Evolutionary conservation across 2,329 filamentous ascomycete species (phyloP), one percentile per base, ranked within the genome.

Genomic region (Colletotrichum magnum): DNA sequence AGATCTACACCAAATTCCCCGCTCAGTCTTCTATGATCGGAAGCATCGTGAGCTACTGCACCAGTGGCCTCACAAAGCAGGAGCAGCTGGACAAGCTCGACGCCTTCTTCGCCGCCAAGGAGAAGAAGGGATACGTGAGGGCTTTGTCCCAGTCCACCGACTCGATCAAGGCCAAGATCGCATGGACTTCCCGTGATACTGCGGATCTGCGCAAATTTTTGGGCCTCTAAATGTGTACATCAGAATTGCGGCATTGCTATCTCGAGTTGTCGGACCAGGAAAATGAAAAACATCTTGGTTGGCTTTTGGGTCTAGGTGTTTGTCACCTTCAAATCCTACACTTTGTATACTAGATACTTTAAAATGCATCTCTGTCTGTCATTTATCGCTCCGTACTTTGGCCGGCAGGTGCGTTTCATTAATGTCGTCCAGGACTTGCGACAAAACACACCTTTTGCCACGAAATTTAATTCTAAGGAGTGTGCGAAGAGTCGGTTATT

Each of bases 121-220:
- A 93, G 78, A 97, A 92, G 70, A 97, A 86, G 80, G 89, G 94
- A 51, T 98, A 94, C 76, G 94, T 97, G 77, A 91, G 95, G 78
- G 91, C 93, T 57, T 85, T 98, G 67, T 94, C 94, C n/a, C 95
- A 98, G 85, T 95, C 92, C 79, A 87, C 92, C 74, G 95, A 98
- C 79, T 87, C 91, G 4, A 92, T 98, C 75, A 89, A 89, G 70
- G 94, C 94, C 64, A 98, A 97, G 89, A 87, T 92, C 74, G 88
- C 90, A 69, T 97, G 94, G 94, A 79, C 97, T 64, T 83, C 89
- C 79, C 89, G 94, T 68, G 95, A 97, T 80, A 85, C 87, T 51
- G 86, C 89, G 32, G 94, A 97, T 80, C 93, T 97, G 62, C 73
- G 75, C 66, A 71, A 76, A 48, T 95, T 92, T 92, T 48, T 72